Evolutionary conservation across 2,329 filamentous ascomycete genomes (phyloP).

Genomic region (Paecilomyces formosus): DNA sequence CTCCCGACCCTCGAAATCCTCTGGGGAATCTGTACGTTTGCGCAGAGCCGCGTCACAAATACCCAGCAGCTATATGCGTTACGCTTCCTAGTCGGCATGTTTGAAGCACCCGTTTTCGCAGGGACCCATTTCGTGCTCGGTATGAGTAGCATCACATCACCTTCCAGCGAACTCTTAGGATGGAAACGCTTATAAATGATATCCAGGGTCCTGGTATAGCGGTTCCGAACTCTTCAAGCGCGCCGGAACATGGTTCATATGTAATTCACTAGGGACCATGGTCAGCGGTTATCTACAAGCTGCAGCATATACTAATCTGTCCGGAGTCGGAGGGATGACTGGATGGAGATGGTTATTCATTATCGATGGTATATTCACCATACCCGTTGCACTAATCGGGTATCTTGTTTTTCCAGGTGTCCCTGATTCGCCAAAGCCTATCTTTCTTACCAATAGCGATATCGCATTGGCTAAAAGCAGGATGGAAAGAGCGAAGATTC

Average conservation of each 20-base stretch:
- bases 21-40: constrained; percentile 29
- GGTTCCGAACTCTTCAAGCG: constrained; percentile 46
- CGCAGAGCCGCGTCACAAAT: constrained; percentile 23
- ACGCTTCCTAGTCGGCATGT: constrained; percentile 26
- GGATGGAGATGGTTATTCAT: constrained; percentile 54
- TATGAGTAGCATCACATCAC: constrained; percentile 1
- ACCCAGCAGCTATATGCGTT: constrained; percentile 25
- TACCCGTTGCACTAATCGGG: constrained; percentile 49
- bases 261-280: constrained; percentile 48
- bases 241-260: constrained; percentile 48
- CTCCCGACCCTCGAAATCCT: constrained; percentile 23
- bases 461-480: constrained; percentile 24
- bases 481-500: constrained; percentile 20
- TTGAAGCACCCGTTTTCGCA: constrained; percentile 25
- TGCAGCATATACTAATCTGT: constrained; percentile 46
- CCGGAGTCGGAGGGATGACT: constrained; percentile 41
- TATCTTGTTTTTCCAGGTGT: constrained; percentile 42
- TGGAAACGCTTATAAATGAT: not conserved
- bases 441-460: constrained; percentile 29
- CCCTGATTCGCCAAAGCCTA: constrained; percentile 35
- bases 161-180: not conserved
- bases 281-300: constrained; percentile 53
- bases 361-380: constrained; percentile 50
- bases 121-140: constrained; percentile 26
- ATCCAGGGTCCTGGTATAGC: constrained; percentile 33